A percentile compares a stretch with the other conserved stretches of the same genome.
Conservation (phyloP, 164 flowering plant species). For the Piper betle region DNA sequence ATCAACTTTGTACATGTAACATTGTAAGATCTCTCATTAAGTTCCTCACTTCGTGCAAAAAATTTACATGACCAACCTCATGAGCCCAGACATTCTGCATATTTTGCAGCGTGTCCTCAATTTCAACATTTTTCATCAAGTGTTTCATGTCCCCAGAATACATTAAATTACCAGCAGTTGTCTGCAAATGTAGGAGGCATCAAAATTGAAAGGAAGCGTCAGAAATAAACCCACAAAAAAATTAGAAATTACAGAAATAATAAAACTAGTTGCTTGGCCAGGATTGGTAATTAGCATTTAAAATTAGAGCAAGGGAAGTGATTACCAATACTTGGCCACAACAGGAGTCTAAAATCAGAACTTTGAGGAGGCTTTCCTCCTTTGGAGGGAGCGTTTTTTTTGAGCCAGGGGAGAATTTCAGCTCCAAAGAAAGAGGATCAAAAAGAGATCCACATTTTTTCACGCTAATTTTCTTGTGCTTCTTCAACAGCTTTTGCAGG, state of each 20-base stretch:
- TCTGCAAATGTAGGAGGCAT: not conserved
- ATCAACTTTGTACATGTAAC: not conserved
- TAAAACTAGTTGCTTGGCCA: not conserved
- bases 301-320: not conserved
- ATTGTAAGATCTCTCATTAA: not conserved
- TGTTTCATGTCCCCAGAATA: not conserved
- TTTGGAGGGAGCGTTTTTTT: slow-evolving; percentile 22
- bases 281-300: not conserved
- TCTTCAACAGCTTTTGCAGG: slow-evolving; percentile 37
- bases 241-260: not conserved
- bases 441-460: slow-evolving; percentile 36
- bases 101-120: not conserved
- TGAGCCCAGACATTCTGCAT: not conserved
- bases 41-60: not conserved
- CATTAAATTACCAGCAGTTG: not conserved
- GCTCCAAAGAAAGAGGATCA: slow-evolving; percentile 39
- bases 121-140: not conserved
- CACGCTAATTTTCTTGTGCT: slow-evolving; percentile 38
- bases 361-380: slow-evolving; percentile 43
- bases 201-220: not conserved
- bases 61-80: not conserved
- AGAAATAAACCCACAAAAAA: not conserved
- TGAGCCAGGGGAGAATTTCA: slow-evolving; percentile 30
- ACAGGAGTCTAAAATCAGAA: slow-evolving; percentile 40
- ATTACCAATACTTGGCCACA: slow-evolving; percentile 44